Evolutionary conservation across 768 basidiomycete species (phyloP).

Genomic region (Trametes villosa): DNA sequence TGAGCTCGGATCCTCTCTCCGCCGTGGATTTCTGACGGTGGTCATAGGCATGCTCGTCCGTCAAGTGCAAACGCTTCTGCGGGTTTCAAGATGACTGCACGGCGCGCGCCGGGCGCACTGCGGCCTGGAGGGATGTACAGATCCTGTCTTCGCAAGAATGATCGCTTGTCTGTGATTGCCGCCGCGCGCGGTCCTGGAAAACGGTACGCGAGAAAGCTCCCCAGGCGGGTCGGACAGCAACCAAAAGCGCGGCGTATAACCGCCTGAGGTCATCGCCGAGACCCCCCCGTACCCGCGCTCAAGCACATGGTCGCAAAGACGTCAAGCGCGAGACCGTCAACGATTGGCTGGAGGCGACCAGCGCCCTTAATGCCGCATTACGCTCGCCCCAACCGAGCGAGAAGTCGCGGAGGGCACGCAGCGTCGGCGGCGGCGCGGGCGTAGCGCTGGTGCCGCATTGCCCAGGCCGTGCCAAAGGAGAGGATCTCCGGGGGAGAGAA

Average conservation of each 20-base stretch:
- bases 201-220: not conserved
- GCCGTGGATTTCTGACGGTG: not conserved
- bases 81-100: not conserved
- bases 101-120: not conserved
- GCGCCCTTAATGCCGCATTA: conserved; percentile 8
- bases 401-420: not conserved
- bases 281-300: not conserved
- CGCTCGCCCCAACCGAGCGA: conserved; percentile 12
- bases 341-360: not conserved
- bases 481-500: not conserved
- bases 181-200: not conserved
- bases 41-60: not conserved
- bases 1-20: not conserved
- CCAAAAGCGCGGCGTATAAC: not conserved
- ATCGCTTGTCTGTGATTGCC: conserved; percentile 1
- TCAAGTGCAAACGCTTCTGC: not conserved
- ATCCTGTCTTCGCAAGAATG: not conserved
- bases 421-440: not conserved
- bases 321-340: not conserved
- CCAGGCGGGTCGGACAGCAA: not conserved
- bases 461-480: not conserved
- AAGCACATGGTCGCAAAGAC: not conserved
- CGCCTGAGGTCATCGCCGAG: too few relatives aligned
- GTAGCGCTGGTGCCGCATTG: not conserved
- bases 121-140: conserved; percentile 2